These are phyloP conservation scores for Vigna radiata DNA, from an alignment of 306 rosid genomes.

Conservation along the genomic window DNA sequence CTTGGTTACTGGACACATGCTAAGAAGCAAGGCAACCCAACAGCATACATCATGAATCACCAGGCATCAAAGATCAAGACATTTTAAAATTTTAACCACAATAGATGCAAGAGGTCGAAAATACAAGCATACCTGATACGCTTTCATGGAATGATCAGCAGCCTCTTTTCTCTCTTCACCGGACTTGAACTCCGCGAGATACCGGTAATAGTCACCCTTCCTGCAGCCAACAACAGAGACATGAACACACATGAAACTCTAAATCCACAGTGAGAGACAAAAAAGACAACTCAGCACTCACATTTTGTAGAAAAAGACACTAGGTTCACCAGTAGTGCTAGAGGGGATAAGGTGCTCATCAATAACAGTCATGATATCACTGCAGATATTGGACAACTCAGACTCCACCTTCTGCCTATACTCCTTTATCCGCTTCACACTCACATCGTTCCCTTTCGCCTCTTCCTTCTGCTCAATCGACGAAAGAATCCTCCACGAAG, in stretches of 20 bases:
- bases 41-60: conserved; percentile 4
- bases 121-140: conserved; percentile 56
- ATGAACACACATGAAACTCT: conserved; percentile 1
- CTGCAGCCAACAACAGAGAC: conserved; percentile 42
- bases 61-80: conserved; percentile 25
- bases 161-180: conserved; percentile 64
- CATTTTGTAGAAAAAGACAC: conserved; percentile 68
- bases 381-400: conserved; percentile 58
- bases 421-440: conserved; percentile 58
- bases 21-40: conserved; percentile 23
- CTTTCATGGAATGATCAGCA: conserved; percentile 69
- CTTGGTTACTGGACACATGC: not conserved
- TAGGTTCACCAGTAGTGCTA: conserved; percentile 50
- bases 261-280: conserved; percentile 1
- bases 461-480: conserved; percentile 71
- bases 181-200: conserved; percentile 57
- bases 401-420: conserved; percentile 62
- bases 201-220: conserved; percentile 72
- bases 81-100: conserved; percentile 6
- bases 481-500: conserved; percentile 71
- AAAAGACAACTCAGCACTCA: not conserved
- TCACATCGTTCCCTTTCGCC: conserved; percentile 56
- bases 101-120: not conserved
- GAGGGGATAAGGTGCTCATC: conserved; percentile 66
- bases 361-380: conserved; percentile 61